Percentiles rank a stretch among this genome's conserved stretches.
Conservation (phyloP, 192 early-diverging fungal species). For the Allomyces javanicus region DNA sequence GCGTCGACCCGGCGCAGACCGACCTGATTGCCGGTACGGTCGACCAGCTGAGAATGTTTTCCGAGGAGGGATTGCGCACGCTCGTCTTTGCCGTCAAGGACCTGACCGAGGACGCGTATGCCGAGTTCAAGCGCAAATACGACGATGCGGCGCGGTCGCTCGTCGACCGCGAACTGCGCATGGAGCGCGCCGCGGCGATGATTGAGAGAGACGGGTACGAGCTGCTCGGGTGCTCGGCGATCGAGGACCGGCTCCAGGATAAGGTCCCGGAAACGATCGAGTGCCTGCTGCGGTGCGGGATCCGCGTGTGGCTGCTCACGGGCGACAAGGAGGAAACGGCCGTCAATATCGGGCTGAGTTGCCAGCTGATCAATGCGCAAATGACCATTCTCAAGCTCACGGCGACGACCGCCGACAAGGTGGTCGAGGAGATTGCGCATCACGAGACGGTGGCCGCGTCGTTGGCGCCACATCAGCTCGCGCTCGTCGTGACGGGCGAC, state of each 20-base stretch:
- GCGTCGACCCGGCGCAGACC: background rate
- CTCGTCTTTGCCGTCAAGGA: slow-evolving; percentile 53
- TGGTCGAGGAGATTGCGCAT: too few species aligned
- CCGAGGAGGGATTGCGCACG: slow-evolving; percentile 64
- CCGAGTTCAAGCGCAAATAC: slow-evolving; percentile 41
- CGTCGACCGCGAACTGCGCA: slow-evolving; percentile 27
- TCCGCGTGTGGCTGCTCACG: slow-evolving; percentile 38
- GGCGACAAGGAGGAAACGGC: slow-evolving; percentile 46
- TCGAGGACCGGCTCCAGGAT: slow-evolving; percentile 39
- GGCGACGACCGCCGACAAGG: too few species aligned
- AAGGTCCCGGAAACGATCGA: slow-evolving; percentile 41
- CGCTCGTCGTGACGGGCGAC: slow-evolving; percentile 7
- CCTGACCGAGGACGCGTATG: slow-evolving; percentile 41
- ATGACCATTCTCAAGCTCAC: slow-evolving; percentile 47
- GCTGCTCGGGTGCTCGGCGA: slow-evolving; percentile 33
- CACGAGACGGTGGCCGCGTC: too few species aligned
- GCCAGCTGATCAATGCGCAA: slow-evolving; percentile 17
- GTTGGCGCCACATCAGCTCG: background rate
- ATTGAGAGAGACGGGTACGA: slow-evolving; percentile 23
- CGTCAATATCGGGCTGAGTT: slow-evolving; percentile 33
- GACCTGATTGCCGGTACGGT: slow-evolving; percentile 14
- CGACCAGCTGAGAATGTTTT: slow-evolving; percentile 46
- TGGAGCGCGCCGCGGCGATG: slow-evolving; percentile 18
- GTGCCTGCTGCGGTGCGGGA: slow-evolving; percentile 22
- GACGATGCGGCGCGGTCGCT: slow-evolving; percentile 48